Evolutionary conservation across 73 alveolate species (phyloP).

Genomic region (Paramecium biaurelia): DNA sequence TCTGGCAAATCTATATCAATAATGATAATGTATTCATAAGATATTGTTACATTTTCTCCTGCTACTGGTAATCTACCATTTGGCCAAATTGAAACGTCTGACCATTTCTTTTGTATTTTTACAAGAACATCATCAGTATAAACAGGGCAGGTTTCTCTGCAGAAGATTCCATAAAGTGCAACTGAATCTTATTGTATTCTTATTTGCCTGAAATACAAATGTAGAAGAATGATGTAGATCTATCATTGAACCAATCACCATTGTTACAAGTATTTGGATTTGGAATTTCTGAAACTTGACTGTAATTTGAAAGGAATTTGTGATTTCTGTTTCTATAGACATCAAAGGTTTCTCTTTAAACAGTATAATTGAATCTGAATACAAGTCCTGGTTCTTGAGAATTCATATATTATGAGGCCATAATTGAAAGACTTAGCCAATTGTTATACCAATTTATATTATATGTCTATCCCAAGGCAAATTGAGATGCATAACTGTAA

Average conservation of each 20-base stretch:
- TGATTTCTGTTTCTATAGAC: background rate
- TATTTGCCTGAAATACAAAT: constrained; percentile 45
- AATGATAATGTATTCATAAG: background rate
- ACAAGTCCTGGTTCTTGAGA: background rate
- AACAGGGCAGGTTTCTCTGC: constrained; percentile 47
- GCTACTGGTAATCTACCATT: background rate
- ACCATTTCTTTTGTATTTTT: background rate
- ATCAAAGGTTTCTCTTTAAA: constrained; percentile 56
- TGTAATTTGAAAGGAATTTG: background rate
- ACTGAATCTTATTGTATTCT: constrained; percentile 18
- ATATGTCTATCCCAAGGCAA: constrained; percentile 28
- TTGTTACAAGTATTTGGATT: constrained; percentile 39
- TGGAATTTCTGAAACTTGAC: constrained; percentile 1
- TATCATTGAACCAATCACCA: constrained; percentile 60
- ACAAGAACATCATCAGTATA: background rate
- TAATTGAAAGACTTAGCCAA: constrained; percentile 29
- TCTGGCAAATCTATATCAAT: constrained; percentile 7
- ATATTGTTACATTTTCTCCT: background rate
- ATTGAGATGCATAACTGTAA: constrained; percentile 36
- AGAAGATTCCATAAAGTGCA: constrained; percentile 12
- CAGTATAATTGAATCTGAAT: constrained; percentile 51
- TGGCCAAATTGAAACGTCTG: constrained; percentile 48
- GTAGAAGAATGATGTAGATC: background rate
- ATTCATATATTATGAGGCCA: constrained; percentile 10
- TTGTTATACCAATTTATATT: constrained; percentile 22